Base-by-base conservation (phyloP, 2,329 filamentous ascomycete genomes). In the Gremmenia infestans region DNA sequence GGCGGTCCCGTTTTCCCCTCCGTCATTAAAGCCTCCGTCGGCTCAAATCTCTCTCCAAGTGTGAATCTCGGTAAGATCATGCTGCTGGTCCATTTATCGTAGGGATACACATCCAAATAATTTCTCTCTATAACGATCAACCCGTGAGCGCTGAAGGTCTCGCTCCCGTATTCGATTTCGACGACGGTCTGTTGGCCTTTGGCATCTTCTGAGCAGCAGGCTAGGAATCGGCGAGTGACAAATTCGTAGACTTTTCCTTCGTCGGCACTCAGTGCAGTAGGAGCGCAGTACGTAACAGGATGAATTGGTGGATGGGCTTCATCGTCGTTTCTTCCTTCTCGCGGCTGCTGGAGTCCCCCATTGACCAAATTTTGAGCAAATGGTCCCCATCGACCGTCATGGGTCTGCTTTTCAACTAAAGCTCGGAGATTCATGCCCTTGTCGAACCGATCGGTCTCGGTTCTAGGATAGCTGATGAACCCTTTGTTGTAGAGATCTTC, bases 271-370 rank as follows among this genome's bases (percentile, higher is more conserved):
- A 91, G 81, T 0, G 77, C 76, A 43, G 49, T 51, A 0, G 86
- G 81, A 1, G 81, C 81, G 5, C 87, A 90, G 68, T 89, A 95
- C n/a, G 88, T 88, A 57, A 99, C 88, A 0, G 94, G 94, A 66
- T 99, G 94, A 57, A 99, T 99, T 0, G 94, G 94, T 25, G 94
- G 94, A 73, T 99, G 94, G 0, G 94, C 94, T 72, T 96, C 94
- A 72, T 99, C 94, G 71, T 99, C 96, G 70, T 97, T 85, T 52
- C 85, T 82, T 4, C 94, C 94, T 62, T 87, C 81, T 43, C 93
- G 85, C 17, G 94, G 94, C 62, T 88, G 86, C 48, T 83, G 82
- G 70, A 96, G 97, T 8, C 78, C 86, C 3, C 91, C 91, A 60
- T 87, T 79, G 32, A 89, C 75, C 9, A 97, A 79, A 17, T 78